Evolutionary conservation across 495 filamentous ascomycete species (phyloP).

Genomic region (Penicillium longicatenatum): DNA sequence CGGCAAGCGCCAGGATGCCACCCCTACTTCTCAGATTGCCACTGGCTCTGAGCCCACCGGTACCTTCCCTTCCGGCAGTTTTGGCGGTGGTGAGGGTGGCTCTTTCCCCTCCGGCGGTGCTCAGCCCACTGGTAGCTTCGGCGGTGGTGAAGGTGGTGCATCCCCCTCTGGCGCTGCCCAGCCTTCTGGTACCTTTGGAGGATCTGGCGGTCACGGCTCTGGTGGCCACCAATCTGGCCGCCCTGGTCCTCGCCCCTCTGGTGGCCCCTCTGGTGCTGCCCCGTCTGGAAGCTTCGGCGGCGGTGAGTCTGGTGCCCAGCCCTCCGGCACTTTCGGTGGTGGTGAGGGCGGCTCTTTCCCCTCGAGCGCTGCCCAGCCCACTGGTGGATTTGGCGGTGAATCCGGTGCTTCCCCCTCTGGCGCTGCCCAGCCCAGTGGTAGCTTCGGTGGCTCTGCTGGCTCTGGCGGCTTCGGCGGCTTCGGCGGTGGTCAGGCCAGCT

Average conservation of each 20-base stretch:
- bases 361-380: slow-evolving; percentile 8
- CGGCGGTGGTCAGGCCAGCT: slow-evolving; percentile 5
- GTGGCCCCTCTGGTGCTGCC: neutral
- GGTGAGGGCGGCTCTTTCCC: neutral
- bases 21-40: slow-evolving; percentile 13
- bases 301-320: neutral
- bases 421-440: no score
- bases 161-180: slow-evolving; percentile 1
- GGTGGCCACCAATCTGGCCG: neutral
- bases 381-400: slow-evolving; percentile 11
- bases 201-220: neutral
- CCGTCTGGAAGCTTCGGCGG: neutral
- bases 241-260: slow-evolving; percentile 6
- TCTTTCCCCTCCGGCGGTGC: neutral
- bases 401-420: no score
- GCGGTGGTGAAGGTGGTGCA: neutral
- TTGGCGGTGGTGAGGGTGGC: neutral
- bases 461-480: no score
- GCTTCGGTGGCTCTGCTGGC: no score
- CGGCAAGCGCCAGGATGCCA: slow-evolving; percentile 10
- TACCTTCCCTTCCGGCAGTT: slow-evolving; percentile 2
- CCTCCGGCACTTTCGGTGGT: neutral
- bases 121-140: neutral
- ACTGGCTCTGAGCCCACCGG: slow-evolving; percentile 5
- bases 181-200: neutral